Conservation (phyloP, 2,329 filamentous ascomycete genomes). For the Beauveria bassiana region DNA sequence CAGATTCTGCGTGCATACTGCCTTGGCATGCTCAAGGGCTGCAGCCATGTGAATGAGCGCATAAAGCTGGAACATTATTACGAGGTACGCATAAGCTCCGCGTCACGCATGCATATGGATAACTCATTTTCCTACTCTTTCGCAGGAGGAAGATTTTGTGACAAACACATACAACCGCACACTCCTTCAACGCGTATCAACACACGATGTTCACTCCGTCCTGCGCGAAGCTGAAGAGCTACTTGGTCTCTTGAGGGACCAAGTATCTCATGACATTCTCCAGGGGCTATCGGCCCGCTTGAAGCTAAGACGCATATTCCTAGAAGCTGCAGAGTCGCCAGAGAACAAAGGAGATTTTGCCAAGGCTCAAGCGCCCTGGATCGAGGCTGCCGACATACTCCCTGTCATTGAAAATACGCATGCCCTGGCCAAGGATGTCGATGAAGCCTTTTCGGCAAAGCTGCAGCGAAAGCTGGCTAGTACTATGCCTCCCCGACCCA, state of each 20-base stretch:
- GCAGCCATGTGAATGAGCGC: constrained; percentile 67
- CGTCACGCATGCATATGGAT: neutral
- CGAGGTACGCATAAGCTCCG: constrained; percentile 49
- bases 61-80: constrained; percentile 83
- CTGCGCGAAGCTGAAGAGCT: constrained; percentile 48
- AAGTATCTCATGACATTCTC: constrained; percentile 33
- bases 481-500: constrained; percentile 85
- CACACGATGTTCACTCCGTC: constrained; percentile 45
- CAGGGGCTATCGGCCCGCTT: constrained; percentile 59
- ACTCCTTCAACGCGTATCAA: constrained; percentile 58
- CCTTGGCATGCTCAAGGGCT: constrained; percentile 74
- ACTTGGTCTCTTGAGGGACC: constrained; percentile 34
- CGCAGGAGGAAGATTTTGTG: constrained; percentile 89
- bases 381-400: constrained; percentile 42
- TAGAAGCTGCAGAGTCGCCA: constrained; percentile 45
- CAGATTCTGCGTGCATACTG: constrained; percentile 77
- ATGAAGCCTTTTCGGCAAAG: constrained; percentile 80
- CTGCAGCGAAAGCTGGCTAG: constrained; percentile 87
- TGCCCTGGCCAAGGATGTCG: constrained; percentile 54
- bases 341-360: constrained; percentile 37
- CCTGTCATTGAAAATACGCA: constrained; percentile 52
- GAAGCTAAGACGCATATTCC: constrained; percentile 55
- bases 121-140: neutral
- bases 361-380: constrained; percentile 44
- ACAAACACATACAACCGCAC: constrained; percentile 81